Percentiles rank a stretch among this genome's conserved stretches.
phyloP scores from a whole-genome alignment of 2,329 filamentous ascomycete species.

The Exophiala alcalophila region DNA sequence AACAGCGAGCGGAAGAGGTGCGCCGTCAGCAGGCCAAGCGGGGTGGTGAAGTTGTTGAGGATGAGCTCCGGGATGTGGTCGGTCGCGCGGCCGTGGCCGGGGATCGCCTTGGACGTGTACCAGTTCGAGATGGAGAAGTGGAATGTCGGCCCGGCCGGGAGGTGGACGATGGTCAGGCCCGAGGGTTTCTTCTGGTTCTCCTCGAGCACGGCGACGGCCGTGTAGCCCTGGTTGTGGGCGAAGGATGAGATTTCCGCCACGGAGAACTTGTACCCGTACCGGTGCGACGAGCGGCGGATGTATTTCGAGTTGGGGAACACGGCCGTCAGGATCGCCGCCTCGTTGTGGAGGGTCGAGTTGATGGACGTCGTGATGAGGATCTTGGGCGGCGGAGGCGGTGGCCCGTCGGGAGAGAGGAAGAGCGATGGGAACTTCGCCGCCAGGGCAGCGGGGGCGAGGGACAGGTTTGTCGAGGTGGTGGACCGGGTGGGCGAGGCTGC shows the following conservation, averaged over 20 bases:
- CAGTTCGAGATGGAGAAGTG: conserved; percentile 90
- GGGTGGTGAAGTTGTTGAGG: conserved; percentile 92
- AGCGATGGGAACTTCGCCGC: conserved; percentile 60
- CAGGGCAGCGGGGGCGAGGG: conserved; percentile 59
- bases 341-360: conserved; percentile 80
- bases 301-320: conserved; percentile 81
- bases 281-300: conserved; percentile 79
- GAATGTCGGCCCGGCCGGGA: conserved; percentile 84
- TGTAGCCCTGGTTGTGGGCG: conserved; percentile 77
- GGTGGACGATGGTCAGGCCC: conserved; percentile 77
- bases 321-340: conserved; percentile 73
- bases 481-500: conserved; percentile 56
- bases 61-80: conserved; percentile 87
- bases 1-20: conserved; percentile 78
- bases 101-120: conserved; percentile 81
- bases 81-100: conserved; percentile 85
- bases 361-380: conserved; percentile 88
- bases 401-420: conserved; percentile 41
- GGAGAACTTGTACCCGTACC: conserved; percentile 85
- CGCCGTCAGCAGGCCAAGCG: conserved; percentile 81
- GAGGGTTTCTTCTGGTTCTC: conserved; percentile 85
- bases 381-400: conserved; percentile 64
- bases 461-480: conserved; percentile 57
- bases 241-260: conserved; percentile 86
- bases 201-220: conserved; percentile 76